Evolutionary conservation across 116 monocot species (phyloP).

Genomic region (Thalassia testudinum): DNA sequence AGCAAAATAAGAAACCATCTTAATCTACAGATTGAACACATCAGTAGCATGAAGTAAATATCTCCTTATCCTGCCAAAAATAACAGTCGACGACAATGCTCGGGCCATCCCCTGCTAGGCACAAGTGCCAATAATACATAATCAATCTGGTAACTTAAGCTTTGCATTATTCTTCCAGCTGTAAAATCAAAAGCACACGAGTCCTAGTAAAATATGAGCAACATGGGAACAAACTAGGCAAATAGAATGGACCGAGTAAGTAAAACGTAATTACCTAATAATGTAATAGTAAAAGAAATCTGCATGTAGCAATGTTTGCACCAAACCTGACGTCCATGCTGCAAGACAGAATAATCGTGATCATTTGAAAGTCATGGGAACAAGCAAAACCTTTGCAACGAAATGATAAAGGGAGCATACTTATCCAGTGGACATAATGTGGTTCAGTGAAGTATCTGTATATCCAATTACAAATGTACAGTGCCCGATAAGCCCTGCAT

Average conservation of each 20-base stretch:
- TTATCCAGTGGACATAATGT: constrained; percentile 48
- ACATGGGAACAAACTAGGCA: not conserved
- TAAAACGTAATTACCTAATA: constrained; percentile 30
- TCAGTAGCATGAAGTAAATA: too few species aligned
- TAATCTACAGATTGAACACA: too few species aligned
- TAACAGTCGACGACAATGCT: too few species aligned
- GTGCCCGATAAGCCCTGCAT: constrained; percentile 44
- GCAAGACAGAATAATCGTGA: not conserved
- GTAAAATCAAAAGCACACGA: constrained; percentile 9
- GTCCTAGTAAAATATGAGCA: too few species aligned
- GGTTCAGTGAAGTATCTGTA: constrained; percentile 37
- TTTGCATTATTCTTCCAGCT: constrained; percentile 61
- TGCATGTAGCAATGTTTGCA: constrained; percentile 37
- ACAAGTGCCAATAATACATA: too few species aligned
- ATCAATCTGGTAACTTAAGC: constrained; percentile 37
- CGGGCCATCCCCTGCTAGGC: too few species aligned
- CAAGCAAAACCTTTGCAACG: not conserved
- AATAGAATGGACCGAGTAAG: not conserved
- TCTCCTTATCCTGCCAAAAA: too few species aligned
- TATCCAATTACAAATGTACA: constrained; percentile 59
- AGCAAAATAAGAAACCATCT: too few species aligned
- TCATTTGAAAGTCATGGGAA: not conserved
- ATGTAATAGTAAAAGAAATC: constrained; percentile 58
- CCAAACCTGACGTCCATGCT: constrained; percentile 42
- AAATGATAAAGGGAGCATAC: constrained; percentile 13